Percentiles rank a stretch among this genome's conserved stretches.
Evolutionary conservation across 495 filamentous ascomycete genomes (phyloP).

Genomic region (Neurospora discreta): DNA sequence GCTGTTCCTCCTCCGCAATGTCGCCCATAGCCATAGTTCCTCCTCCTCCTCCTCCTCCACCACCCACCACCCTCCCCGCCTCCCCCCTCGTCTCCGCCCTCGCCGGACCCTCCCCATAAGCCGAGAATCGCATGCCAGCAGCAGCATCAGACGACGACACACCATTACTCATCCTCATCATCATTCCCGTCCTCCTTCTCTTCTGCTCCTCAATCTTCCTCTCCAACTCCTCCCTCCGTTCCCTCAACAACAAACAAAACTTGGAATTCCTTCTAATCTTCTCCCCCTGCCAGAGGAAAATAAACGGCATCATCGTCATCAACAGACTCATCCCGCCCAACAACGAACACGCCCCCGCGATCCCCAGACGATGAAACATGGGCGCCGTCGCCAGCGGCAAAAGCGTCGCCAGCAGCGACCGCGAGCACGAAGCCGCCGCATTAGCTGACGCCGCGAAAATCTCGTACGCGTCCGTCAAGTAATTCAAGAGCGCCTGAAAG

Average conservation of each 20-base stretch:
- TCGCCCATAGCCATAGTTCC: background rate
- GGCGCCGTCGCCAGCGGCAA: conserved; percentile 38
- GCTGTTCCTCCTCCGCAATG: background rate
- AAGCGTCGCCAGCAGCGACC: conserved; percentile 52
- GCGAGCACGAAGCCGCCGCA: conserved; percentile 49
- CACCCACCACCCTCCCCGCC: background rate
- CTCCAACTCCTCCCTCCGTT: conserved; percentile 28
- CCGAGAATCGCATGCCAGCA: background rate
- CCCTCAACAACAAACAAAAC: conserved; percentile 27
- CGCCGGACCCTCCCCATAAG: background rate
- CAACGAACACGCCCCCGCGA: conserved; percentile 26
- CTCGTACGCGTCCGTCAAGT: conserved; percentile 66
- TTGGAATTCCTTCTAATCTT: conserved; percentile 21
- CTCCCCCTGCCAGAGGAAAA: conserved; percentile 33
- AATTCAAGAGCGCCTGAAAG: conserved; percentile 52
- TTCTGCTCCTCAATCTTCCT: conserved; percentile 20
- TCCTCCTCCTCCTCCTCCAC: too few relatives aligned
- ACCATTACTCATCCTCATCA: too few relatives aligned
- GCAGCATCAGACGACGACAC: too few relatives aligned
- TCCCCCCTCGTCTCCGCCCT: background rate
- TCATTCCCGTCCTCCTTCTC: background rate
- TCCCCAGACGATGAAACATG: conserved; percentile 28
- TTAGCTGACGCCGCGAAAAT: conserved; percentile 62
- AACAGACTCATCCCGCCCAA: conserved; percentile 27
- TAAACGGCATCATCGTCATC: conserved; percentile 29